Base-by-base conservation (phyloP, 2,329 filamentous ascomycete genomes). In the Endocalyx cinctus region DNA sequence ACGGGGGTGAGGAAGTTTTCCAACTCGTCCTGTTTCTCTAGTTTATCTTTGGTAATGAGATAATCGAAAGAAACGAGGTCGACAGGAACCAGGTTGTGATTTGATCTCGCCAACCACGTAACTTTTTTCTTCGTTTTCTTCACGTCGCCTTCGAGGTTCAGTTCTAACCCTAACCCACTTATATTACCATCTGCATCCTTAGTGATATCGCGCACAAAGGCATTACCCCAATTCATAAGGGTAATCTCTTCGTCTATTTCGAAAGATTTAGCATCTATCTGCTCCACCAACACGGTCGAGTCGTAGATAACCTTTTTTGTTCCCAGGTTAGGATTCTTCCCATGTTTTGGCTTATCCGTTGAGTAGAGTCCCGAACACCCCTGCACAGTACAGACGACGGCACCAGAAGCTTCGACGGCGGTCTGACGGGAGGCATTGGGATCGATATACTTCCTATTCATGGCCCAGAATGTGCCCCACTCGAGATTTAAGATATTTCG, bases 121-220 rank as follows among this genome's bases (percentile, higher is more conserved):
- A 96, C 77, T 76, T 95, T 94, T 76, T 95, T 94, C 54, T 86
- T 79, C 0, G 89, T 95, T 59, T 84, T 85, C 73, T 94, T 94
- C 62, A 95, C 84, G 59, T 95, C 88, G 34, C 88, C 87, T 48
- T 83, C 77, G 31, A 94, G 75, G 60, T 95, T 82, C 11, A 95
- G 77, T 62, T 94, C 85, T 27, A 94, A 69, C 38, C 83, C 81
- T 19, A 94, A 71, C 17, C 65, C 67, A 12, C 78, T 82, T 48
- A 94, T 77, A 27, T 73, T 66, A 37, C 66, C 67, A 12, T 61
- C 59, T 18, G 65, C 62, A 25, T 67, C 61, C 13, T 64, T 64
- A 31, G 74, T 69, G 42, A 85, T 77, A 37, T 77, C 76, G 37
- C 79, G 77, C 19, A 89, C 82, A 45, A 87, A 77, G 16, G 84